These are phyloP conservation scores for Globisporangium cystogenes DNA, from an alignment of 352 stramenopile species.

Conservation along the genomic window DNA sequence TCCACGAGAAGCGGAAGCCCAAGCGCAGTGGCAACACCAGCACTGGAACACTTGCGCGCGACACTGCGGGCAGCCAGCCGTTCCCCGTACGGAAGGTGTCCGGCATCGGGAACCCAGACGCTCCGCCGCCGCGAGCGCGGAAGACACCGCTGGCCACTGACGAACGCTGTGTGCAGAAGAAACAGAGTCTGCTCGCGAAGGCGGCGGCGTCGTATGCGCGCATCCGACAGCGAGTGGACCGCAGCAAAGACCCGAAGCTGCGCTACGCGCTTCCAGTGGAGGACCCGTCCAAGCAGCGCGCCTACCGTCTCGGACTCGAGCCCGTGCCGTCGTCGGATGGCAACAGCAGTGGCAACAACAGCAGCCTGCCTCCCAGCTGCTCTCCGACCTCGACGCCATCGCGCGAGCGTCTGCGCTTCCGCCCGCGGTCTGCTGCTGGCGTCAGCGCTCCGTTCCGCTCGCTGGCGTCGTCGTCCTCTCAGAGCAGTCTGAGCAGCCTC, in stretches of 20 bases:
- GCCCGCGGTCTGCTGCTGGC: slow-evolving; percentile 27
- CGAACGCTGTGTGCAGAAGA: slow-evolving; percentile 18
- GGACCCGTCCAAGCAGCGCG: slow-evolving; percentile 23
- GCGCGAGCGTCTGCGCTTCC: slow-evolving; percentile 16
- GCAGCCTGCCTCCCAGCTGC: too few species aligned
- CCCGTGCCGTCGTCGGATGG: slow-evolving; percentile 20
- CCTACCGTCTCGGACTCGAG: slow-evolving; percentile 53
- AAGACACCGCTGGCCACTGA: slow-evolving; percentile 18
- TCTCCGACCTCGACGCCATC: neutral
- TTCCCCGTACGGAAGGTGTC: slow-evolving; percentile 21
- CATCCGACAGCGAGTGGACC: slow-evolving; percentile 24
- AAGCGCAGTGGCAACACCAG: slow-evolving; percentile 7
- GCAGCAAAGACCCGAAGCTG: slow-evolving; percentile 30
- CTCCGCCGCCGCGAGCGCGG: slow-evolving; percentile 7
- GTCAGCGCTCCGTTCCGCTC: slow-evolving; percentile 9
- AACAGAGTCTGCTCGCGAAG: slow-evolving; percentile 24
- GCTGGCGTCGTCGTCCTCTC: neutral
- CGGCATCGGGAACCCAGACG: neutral
- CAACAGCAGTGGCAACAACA: slow-evolving; percentile 1
- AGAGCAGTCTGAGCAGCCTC: neutral
- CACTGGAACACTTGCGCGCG: slow-evolving; percentile 7
- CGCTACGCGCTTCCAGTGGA: slow-evolving; percentile 52
- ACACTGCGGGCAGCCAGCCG: slow-evolving; percentile 15
- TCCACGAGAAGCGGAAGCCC: slow-evolving; percentile 11
- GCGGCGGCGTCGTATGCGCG: slow-evolving; percentile 19